Evolutionary conservation across 2,329 filamentous ascomycete genomes (phyloP).

Genomic region (Setomelanomma holmii): DNA sequence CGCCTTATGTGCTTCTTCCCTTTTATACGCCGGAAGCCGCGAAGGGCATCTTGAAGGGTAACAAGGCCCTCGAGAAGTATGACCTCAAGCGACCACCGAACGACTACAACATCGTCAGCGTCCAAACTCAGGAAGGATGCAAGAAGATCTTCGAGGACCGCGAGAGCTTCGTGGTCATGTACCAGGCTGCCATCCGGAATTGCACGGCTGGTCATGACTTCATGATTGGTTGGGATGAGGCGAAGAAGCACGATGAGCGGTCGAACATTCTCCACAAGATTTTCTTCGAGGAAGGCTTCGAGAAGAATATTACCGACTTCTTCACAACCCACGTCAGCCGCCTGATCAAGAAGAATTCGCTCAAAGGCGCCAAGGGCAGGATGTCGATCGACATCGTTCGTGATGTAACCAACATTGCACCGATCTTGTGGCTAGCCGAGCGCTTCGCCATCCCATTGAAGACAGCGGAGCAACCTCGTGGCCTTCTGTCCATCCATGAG

Average conservation of each 20-base stretch:
- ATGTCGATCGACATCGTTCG: slow-evolving; percentile 63
- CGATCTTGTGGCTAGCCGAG: slow-evolving; percentile 68
- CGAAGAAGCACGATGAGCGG: slow-evolving; percentile 48
- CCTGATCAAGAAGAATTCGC: slow-evolving; percentile 55
- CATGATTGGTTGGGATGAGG: slow-evolving; percentile 56
- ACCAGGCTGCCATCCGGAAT: slow-evolving; percentile 67
- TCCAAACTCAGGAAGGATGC: slow-evolving; percentile 60
- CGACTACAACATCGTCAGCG: slow-evolving; percentile 53
- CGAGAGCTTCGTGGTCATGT: slow-evolving; percentile 58
- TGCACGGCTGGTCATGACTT: slow-evolving; percentile 63
- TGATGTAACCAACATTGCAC: slow-evolving; percentile 72
- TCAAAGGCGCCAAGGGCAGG: slow-evolving; percentile 54
- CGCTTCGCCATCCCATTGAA: slow-evolving; percentile 73
- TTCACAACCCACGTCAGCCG: slow-evolving; percentile 58
- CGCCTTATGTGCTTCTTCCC: slow-evolving; percentile 56
- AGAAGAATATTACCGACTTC: slow-evolving; percentile 70
- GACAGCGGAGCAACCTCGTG: slow-evolving; percentile 65
- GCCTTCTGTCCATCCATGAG: slow-evolving; percentile 57
- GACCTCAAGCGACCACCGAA: slow-evolving; percentile 53
- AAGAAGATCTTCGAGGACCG: slow-evolving; percentile 59
- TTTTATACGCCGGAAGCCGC: slow-evolving; percentile 61
- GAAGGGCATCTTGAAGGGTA: slow-evolving; percentile 56
- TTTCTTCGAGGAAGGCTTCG: slow-evolving; percentile 67
- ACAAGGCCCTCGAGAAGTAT: slow-evolving; percentile 56
- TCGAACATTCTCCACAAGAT: slow-evolving; percentile 55